phyloP scores from a whole-genome alignment of 2,329 filamentous ascomycete genomes.

The Colletotrichum abscissum region DNA sequence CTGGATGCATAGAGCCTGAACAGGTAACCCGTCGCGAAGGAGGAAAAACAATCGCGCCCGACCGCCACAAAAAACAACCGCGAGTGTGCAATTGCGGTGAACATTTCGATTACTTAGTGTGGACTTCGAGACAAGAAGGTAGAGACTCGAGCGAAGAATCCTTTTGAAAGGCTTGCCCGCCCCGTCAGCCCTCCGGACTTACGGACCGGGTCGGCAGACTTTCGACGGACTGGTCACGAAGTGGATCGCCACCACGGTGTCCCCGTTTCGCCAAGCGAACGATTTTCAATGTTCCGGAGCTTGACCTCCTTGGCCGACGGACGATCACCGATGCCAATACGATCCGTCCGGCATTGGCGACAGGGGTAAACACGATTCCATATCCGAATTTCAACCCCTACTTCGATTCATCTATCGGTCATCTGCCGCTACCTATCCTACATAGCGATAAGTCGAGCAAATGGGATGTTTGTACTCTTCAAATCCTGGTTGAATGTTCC shows the following conservation, averaged over 20 bases:
- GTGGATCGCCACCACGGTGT: neutral
- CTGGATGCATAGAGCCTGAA: neutral
- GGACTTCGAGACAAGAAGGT: too few species aligned
- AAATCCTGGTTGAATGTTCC: too few species aligned
- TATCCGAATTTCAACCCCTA: neutral
- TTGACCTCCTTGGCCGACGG: neutral
- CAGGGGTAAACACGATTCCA: neutral
- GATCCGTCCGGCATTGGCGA: neutral
- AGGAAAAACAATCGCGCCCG: neutral
- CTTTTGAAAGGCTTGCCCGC: neutral
- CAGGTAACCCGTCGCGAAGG: conserved; percentile 3
- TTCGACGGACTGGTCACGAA: neutral
- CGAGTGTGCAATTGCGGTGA: neutral
- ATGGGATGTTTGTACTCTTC: too few species aligned
- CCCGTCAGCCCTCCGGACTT: neutral
- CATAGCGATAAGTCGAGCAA: too few species aligned
- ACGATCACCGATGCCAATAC: neutral
- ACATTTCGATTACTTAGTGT: too few species aligned
- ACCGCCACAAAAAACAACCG: neutral
- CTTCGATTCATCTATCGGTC: neutral
- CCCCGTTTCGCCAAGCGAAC: conserved; percentile 5
- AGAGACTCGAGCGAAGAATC: neutral
- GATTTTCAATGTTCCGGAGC: neutral
- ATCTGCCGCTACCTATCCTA: neutral
- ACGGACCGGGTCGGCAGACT: neutral